Evolutionary conservation across 768 basidiomycete species (phyloP).

Genomic region (Boletus rubescentipes): DNA sequence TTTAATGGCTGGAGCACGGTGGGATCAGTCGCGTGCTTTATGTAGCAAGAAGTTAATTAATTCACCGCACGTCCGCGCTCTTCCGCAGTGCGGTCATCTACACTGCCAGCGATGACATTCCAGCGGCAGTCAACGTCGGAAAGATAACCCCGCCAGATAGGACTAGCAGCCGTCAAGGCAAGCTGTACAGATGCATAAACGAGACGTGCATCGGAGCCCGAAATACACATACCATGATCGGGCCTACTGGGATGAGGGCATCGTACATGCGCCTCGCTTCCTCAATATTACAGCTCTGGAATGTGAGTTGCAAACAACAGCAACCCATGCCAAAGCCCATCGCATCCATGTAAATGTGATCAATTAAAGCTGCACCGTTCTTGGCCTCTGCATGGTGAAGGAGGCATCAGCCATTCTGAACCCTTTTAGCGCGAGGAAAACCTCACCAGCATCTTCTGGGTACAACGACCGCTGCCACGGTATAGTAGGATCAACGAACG

Average conservation of each 20-base stretch:
- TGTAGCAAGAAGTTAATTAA: constrained; percentile 26
- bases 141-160: constrained; percentile 91
- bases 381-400: constrained; percentile 64
- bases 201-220: not conserved
- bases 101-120: constrained; percentile 98
- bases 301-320: constrained; percentile 95
- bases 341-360: constrained; percentile 97
- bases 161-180: constrained; percentile 92
- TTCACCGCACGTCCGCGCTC: constrained; percentile 80
- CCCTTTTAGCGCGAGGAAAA: not conserved
- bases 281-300: constrained; percentile 92
- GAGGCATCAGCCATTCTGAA: constrained; percentile 7
- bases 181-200: constrained; percentile 51
- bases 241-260: constrained; percentile 91
- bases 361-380: constrained; percentile 79
- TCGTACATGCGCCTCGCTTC: constrained; percentile 95
- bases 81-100: constrained; percentile 95
- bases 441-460: constrained; percentile 78
- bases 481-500: constrained; percentile 91
- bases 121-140: constrained; percentile 98
- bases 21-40: constrained; percentile 4
- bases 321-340: constrained; percentile 99
- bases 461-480: constrained; percentile 84
- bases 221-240: constrained; percentile 73
- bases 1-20: constrained; percentile 61